A percentile compares a stretch with the other conserved stretches of the same genome.
Evolutionary conservation across 345 rosid species (phyloP).

Genomic region (Citrus reticulata): DNA sequence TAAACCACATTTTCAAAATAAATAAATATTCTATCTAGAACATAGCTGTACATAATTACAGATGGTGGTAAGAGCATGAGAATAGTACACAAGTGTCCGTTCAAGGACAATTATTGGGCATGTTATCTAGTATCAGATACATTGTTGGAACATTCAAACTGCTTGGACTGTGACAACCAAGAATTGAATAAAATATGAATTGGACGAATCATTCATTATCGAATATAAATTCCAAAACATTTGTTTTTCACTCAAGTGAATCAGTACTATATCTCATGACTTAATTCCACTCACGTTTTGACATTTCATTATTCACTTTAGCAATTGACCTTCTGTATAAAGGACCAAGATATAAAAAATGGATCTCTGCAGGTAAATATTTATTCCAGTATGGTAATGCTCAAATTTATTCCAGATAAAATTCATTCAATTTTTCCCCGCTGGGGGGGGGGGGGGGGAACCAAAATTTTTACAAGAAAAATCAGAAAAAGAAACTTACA

Average conservation of each 20-base stretch:
- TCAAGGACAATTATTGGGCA: no score
- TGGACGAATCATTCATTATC: no score
- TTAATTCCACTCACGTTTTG: not conserved
- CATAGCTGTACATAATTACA: not conserved
- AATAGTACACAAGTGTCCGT: no score
- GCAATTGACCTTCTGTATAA: no score
- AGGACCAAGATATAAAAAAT: no score
- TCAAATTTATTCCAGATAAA: not conserved
- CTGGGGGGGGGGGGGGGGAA: no score
- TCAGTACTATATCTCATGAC: not conserved
- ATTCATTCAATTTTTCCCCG: no score
- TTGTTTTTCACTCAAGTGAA: not conserved
- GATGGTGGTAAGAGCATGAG: not conserved
- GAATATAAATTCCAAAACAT: not conserved
- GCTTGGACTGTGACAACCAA: no score
- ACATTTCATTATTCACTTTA: no score
- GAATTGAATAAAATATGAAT: no score
- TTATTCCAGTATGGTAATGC: not conserved
- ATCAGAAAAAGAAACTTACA: conserved; percentile 33
- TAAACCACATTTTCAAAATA: not conserved
- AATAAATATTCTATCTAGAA: not conserved
- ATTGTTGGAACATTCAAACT: no score
- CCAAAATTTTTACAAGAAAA: conserved; percentile 8
- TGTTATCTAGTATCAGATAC: no score
- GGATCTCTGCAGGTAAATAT: not conserved